These are phyloP conservation scores for Blepharisma japonicum DNA, from an alignment of 73 alveolate species.

Conservation along the genomic window DNA sequence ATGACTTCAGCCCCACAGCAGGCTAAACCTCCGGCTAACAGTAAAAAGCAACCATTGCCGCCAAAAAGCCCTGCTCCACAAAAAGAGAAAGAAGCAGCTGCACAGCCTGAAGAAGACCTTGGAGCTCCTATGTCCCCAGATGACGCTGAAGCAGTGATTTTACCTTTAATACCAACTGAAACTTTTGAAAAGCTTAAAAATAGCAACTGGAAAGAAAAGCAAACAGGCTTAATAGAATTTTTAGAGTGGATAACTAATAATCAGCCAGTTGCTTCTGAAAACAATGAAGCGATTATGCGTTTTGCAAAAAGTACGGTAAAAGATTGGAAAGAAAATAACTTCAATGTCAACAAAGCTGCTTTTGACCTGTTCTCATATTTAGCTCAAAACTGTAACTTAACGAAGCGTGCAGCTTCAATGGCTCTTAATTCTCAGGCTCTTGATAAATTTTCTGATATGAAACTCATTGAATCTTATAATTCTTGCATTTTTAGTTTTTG, in stretches of 20 bases:
- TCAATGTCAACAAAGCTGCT: conserved; percentile 80
- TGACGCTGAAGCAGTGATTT: conserved; percentile 4
- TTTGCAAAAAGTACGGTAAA: conserved; percentile 53
- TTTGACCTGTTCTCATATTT: conserved; percentile 36
- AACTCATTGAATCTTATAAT: conserved; percentile 42
- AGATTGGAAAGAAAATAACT: conserved; percentile 87
- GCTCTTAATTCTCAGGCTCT: conserved; percentile 47
- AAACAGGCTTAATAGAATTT: not conserved
- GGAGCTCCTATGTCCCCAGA: conserved; percentile 36
- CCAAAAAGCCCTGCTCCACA: not conserved
- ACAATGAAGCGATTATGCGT: conserved; percentile 25
- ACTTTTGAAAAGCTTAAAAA: conserved; percentile 3
- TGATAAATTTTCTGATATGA: conserved; percentile 75
- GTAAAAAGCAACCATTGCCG: not conserved
- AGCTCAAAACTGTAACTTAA: conserved; percentile 39
- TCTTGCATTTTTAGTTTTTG: conserved; percentile 54
- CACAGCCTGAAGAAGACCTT: conserved; percentile 19
- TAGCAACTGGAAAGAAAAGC: conserved; percentile 26
- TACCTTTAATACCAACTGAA: conserved; percentile 10
- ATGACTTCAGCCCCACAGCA: not conserved
- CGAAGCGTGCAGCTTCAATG: conserved; percentile 61
- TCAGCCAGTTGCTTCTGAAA: not conserved
- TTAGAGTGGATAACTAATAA: conserved; percentile 4
- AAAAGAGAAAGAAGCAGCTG: not conserved
- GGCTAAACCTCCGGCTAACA: not conserved